phyloP scores from a whole-genome alignment of 2,329 filamentous ascomycete genomes.

The Arachnomyces sp. region DNA sequence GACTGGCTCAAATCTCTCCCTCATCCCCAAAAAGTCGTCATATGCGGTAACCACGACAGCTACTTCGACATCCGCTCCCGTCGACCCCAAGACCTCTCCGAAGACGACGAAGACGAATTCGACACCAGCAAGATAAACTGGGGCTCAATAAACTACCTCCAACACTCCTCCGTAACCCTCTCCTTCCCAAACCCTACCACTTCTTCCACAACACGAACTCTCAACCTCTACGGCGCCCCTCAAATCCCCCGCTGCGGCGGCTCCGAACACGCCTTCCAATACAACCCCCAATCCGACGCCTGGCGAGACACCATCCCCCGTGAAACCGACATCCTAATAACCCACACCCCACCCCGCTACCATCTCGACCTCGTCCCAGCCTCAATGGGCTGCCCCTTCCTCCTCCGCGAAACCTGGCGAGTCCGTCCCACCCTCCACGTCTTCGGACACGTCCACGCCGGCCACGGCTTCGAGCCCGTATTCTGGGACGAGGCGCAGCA shows the following conservation, averaged over 20 bases:
- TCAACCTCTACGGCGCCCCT: slow-evolving; percentile 73
- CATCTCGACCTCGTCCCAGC: slow-evolving; percentile 54
- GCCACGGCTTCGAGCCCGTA: slow-evolving; percentile 60
- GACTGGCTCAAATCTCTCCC: slow-evolving; percentile 72
- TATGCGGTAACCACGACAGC: slow-evolving; percentile 84
- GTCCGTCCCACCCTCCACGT: slow-evolving; percentile 69
- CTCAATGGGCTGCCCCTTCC: slow-evolving; percentile 61
- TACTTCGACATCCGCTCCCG: slow-evolving; percentile 67
- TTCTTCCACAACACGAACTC: slow-evolving; percentile 44
- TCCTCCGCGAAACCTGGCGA: slow-evolving; percentile 66
- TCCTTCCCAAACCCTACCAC: slow-evolving; percentile 44
- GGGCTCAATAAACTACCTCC: slow-evolving; percentile 65
- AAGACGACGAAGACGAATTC: slow-evolving; percentile 19
- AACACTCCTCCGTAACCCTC: slow-evolving; percentile 59
- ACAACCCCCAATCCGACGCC: slow-evolving; percentile 56
- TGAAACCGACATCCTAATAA: slow-evolving; percentile 70
- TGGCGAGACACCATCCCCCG: slow-evolving; percentile 66
- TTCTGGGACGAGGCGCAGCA: slow-evolving; percentile 69
- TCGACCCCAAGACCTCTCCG: slow-evolving; percentile 45
- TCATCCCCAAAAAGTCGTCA: slow-evolving; percentile 71
- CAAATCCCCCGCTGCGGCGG: slow-evolving; percentile 61
- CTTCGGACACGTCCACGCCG: slow-evolving; percentile 79
- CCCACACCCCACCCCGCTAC: slow-evolving; percentile 69
- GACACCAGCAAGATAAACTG: slow-evolving; percentile 53
- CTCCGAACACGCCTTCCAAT: slow-evolving; percentile 69